Conservation (phyloP, 1,284 basidiomycete species). For the Tylopilus sp. region DNA sequence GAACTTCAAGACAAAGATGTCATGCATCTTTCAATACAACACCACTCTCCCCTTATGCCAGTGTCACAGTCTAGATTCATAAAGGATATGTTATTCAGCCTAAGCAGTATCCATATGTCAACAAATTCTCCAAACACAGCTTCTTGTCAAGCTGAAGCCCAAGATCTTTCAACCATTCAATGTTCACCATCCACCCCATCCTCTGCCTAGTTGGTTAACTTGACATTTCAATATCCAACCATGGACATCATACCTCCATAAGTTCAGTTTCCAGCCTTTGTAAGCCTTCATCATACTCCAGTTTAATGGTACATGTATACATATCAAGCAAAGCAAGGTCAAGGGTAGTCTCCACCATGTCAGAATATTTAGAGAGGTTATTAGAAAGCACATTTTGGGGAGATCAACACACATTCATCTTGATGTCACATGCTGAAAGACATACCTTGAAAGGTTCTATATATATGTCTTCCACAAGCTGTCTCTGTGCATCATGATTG, state of each 20-base stretch:
- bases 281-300: slow-evolving; percentile 88
- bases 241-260: slow-evolving; percentile 53
- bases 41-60: slow-evolving; percentile 74
- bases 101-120: slow-evolving; percentile 94
- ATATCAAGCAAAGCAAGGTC: slow-evolving; percentile 88
- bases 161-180: slow-evolving; percentile 77
- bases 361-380: slow-evolving; percentile 82
- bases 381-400: slow-evolving; percentile 66
- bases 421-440: slow-evolving; percentile 1
- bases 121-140: slow-evolving; percentile 94
- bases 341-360: slow-evolving; percentile 97
- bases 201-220: slow-evolving; percentile 57
- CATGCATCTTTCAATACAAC: slow-evolving; percentile 86
- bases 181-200: slow-evolving; percentile 93
- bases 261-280: slow-evolving; percentile 79
- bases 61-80: slow-evolving; percentile 52
- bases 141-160: slow-evolving; percentile 95
- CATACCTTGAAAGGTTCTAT: slow-evolving; percentile 70
- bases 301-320: slow-evolving; percentile 94
- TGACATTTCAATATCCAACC: background rate
- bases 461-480: slow-evolving; percentile 78
- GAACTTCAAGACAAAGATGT: slow-evolving; percentile 97
- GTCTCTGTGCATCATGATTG: slow-evolving; percentile 58
- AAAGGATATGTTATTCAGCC: slow-evolving; percentile 96
- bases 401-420: background rate